Evolutionary conservation across 306 rosid genomes (phyloP).

Genomic region (Lagenaria siceraria): DNA sequence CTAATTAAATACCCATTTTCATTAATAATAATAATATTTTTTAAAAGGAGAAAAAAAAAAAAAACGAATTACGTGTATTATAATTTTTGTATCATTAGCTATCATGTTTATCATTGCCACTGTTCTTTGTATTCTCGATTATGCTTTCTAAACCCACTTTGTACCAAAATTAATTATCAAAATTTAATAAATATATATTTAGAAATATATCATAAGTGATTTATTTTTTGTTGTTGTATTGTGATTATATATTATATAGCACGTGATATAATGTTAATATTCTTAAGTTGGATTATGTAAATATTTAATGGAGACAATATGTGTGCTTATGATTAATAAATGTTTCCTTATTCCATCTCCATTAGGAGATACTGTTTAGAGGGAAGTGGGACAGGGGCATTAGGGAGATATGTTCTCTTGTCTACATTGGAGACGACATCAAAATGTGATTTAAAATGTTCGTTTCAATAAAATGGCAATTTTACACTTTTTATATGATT

Average conservation of each 20-base stretch:
- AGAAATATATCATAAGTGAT: neutral
- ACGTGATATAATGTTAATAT: neutral
- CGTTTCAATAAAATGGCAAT: neutral
- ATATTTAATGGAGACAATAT: neutral
- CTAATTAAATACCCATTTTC: neutral
- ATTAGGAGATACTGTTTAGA: constrained; percentile 2
- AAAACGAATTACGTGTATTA: neutral
- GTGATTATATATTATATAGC: neutral
- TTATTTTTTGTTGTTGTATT: neutral
- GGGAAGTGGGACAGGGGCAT: neutral
- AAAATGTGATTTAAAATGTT: neutral
- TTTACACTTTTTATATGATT: neutral
- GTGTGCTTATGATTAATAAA: neutral
- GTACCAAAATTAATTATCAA: neutral
- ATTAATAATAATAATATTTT: too few species aligned
- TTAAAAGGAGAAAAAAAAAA: too few species aligned
- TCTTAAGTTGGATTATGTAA: neutral
- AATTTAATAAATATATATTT: neutral
- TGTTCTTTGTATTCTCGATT: neutral
- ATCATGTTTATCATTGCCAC: neutral
- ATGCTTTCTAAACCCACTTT: neutral
- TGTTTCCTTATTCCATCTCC: constrained; percentile 7
- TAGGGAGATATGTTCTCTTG: constrained; percentile 5
- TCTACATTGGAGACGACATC: neutral
- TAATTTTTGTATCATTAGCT: neutral